phyloP scores from a whole-genome alignment of 179 eudicot species.

The Carnegiea gigantea region DNA sequence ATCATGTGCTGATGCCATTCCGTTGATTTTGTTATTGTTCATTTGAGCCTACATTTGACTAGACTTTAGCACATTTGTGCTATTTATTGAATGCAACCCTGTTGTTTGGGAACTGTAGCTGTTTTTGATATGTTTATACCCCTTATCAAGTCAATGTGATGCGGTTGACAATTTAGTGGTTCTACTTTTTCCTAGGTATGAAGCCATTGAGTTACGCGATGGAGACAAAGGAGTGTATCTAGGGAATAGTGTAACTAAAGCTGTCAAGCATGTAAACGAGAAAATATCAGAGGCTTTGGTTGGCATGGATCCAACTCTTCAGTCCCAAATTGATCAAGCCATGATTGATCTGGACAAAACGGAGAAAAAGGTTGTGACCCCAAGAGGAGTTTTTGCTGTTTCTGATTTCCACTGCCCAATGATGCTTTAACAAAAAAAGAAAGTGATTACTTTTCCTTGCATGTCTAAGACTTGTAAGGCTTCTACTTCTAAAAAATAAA shows the following conservation, averaged over 20 bases:
- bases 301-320: constrained; percentile 98
- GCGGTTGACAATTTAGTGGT: neutral
- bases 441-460: constrained; percentile 2
- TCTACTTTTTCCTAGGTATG: constrained; percentile 57
- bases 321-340: constrained; percentile 89
- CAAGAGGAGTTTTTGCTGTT: constrained; percentile 12
- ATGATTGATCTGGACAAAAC: constrained; percentile 98
- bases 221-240: constrained; percentile 79
- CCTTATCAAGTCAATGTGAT: constrained; percentile 1
- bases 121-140: constrained; percentile 6
- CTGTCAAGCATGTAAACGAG: constrained; percentile 85
- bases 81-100: neutral
- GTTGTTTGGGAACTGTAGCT: neutral
- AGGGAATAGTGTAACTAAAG: constrained; percentile 83
- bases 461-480: neutral
- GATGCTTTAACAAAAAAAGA: neutral
- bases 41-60: neutral
- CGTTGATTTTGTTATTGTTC: neutral
- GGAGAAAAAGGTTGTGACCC: constrained; percentile 75
- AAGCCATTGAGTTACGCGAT: constrained; percentile 91
- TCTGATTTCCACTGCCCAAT: neutral
- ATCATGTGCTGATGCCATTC: neutral
- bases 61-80: neutral
- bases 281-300: constrained; percentile 92
- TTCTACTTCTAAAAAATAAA: neutral